Conservation (phyloP, 331 rosid genomes). For the Spiraea crenata region DNA sequence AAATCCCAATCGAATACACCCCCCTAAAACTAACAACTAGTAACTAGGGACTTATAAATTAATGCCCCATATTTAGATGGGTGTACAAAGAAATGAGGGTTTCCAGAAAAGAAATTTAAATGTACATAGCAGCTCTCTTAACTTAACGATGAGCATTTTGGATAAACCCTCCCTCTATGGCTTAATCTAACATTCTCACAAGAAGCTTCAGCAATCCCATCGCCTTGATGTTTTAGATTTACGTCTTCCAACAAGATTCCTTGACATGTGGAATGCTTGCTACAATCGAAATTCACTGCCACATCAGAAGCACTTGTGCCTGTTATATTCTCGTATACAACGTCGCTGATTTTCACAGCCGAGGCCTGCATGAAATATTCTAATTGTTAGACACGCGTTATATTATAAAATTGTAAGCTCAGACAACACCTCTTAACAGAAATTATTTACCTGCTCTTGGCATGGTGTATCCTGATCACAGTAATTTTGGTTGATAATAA, state of each 20-base stretch:
- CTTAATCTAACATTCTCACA: slow-evolving; percentile 53
- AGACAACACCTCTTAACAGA: too few relatives aligned
- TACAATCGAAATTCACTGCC: slow-evolving; percentile 69
- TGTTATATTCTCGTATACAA: slow-evolving; percentile 54
- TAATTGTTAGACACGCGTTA: too few relatives aligned
- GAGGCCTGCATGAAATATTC: slow-evolving; percentile 35
- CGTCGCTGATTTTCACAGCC: slow-evolving; percentile 68
- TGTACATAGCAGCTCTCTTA: too few relatives aligned
- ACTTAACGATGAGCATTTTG: slow-evolving; percentile 37
- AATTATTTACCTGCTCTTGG: slow-evolving; percentile 43
- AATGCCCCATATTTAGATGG: too few relatives aligned
- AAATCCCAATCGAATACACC: too few relatives aligned
- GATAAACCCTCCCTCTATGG: slow-evolving; percentile 42
- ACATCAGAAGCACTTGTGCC: slow-evolving; percentile 87
- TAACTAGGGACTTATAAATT: too few relatives aligned
- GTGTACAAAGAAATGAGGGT: too few relatives aligned
- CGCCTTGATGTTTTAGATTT: slow-evolving; percentile 27
- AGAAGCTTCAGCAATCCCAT: slow-evolving; percentile 29
- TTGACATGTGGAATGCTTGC: slow-evolving; percentile 49
- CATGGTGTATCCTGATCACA: slow-evolving; percentile 59
- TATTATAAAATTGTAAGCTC: too few relatives aligned
- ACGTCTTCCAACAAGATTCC: slow-evolving; percentile 50
- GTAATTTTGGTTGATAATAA: slow-evolving; percentile 80
- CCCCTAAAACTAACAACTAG: too few relatives aligned
- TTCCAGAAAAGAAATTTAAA: too few relatives aligned